Evolutionary conservation across 2,329 filamentous ascomycete genomes (phyloP).

Genomic region (Penicillium sclerotigenum): DNA sequence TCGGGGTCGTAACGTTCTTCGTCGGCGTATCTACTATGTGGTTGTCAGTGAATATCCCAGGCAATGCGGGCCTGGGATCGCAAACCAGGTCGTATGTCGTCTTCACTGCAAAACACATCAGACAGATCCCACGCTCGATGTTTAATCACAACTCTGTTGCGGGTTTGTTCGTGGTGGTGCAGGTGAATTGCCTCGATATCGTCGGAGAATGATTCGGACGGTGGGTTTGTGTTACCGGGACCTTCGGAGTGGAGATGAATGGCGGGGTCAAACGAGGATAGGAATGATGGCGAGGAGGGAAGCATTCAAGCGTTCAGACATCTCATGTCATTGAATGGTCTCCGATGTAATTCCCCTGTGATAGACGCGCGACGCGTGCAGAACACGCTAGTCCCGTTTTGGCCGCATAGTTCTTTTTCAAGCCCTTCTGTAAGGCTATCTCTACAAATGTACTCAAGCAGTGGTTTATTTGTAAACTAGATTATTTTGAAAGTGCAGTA

Average conservation of each 20-base stretch:
- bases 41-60: background rate
- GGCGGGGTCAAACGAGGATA: constrained; percentile 52
- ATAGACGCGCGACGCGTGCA: constrained; percentile 29
- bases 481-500: background rate
- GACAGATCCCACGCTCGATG: constrained; percentile 43
- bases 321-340: constrained; percentile 14
- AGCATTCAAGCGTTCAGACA: constrained; percentile 30
- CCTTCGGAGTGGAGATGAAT: constrained; percentile 49
- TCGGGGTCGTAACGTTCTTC: constrained; percentile 20
- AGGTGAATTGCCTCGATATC: constrained; percentile 41
- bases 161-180: constrained; percentile 33
- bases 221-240: constrained; percentile 20
- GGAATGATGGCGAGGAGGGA: constrained; percentile 36
- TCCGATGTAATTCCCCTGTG: constrained; percentile 16
- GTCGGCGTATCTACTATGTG: constrained; percentile 38
- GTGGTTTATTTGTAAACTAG: background rate
- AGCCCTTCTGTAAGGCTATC: background rate
- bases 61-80: background rate
- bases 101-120: constrained; percentile 44
- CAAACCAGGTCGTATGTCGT: constrained; percentile 39
- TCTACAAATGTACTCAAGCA: background rate
- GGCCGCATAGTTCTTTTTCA: constrained; percentile 5
- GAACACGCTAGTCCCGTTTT: constrained; percentile 28
- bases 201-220: constrained; percentile 39
- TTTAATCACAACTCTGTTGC: constrained; percentile 42